Evolutionary conservation across 2,329 filamentous ascomycete genomes (phyloP).

Genomic region (Epichloe baconii): DNA sequence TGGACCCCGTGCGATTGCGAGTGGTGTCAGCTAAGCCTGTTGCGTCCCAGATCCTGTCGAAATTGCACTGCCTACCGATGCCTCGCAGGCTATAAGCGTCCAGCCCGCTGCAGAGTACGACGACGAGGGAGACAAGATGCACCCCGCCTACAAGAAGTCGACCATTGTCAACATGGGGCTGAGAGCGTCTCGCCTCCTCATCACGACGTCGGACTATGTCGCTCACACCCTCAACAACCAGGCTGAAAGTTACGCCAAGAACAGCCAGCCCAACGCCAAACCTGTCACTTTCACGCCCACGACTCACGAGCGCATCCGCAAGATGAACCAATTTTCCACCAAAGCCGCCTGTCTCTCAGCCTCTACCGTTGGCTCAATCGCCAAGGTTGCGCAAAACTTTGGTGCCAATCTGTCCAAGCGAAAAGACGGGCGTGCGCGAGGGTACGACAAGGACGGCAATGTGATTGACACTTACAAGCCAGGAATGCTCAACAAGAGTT

Average conservation of each 20-base stretch:
- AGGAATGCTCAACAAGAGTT: constrained; percentile 81
- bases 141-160: constrained; percentile 86
- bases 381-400: constrained; percentile 76
- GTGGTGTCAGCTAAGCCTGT: not conserved
- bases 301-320: constrained; percentile 74
- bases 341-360: constrained; percentile 68
- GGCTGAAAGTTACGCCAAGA: constrained; percentile 69
- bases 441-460: constrained; percentile 58
- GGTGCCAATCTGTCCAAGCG: constrained; percentile 55
- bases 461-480: constrained; percentile 62
- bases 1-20: too few relatives aligned
- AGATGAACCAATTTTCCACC: constrained; percentile 76
- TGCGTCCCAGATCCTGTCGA: constrained; percentile 53
- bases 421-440: constrained; percentile 40
- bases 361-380: constrained; percentile 76
- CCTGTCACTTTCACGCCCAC: constrained; percentile 79
- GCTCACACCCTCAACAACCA: constrained; percentile 64
- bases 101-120: constrained; percentile 53
- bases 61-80: constrained; percentile 58
- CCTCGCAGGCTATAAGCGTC: constrained; percentile 50
- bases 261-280: constrained; percentile 62
- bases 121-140: constrained; percentile 38
- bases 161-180: constrained; percentile 76
- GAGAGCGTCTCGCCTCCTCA: constrained; percentile 79
- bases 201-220: constrained; percentile 72